Evolutionary conservation across 768 basidiomycete genomes (phyloP), one percentile per base, ranked within the genome.

Genomic region (Agaricus sinodeliciosus): DNA sequence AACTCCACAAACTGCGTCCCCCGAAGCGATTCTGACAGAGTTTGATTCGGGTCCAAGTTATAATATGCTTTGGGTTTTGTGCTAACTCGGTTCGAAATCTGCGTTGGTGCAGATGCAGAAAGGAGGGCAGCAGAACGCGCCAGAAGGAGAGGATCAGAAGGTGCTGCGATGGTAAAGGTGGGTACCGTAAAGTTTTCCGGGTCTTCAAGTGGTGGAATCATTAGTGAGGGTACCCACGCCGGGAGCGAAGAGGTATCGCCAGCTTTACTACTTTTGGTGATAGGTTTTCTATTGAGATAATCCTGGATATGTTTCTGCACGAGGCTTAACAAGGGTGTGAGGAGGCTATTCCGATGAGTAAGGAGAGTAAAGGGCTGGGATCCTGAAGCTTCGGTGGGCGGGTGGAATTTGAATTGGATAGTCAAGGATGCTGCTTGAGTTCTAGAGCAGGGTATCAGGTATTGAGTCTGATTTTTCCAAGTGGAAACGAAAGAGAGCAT

Each of bases 1-100:
- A 80, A 95, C 65, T 95, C 93, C 28, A 87, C 76, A 65, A 93
- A 92, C 26, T 79, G 71, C 40, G 80, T 87, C 46, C 80, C 68
- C 34, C 70, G 73, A 42, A 95, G 69, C 7, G 76, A 66, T 22
- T 63, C 60, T 9, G 63, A 60, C 25, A 94, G 71, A 19, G 74
- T 65, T 40, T 74, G 59, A 3, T 67, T 63, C 2, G 77, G 67
- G 47, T 87, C 80, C 11, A 93, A 67, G 31, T 75, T 75, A 62
- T 85, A 77, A 63, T 82, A 87, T 5, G 67, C 71, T 47, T 61
- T 60, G 59, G 63, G 70, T 44, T 62, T 49, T 59, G 54, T 12
- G 58, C 55, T 46, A 1, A 15, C 18, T 47, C 9, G 31, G 19
- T 22, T 19, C 19, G 49, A 58, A 28, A 55, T 51, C 28, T 49